A percentile compares a stretch with the other conserved stretches of the same genome.
Evolutionary conservation across 805 yeast species (phyloP).

Genomic region (Candida taoyuanica): DNA sequence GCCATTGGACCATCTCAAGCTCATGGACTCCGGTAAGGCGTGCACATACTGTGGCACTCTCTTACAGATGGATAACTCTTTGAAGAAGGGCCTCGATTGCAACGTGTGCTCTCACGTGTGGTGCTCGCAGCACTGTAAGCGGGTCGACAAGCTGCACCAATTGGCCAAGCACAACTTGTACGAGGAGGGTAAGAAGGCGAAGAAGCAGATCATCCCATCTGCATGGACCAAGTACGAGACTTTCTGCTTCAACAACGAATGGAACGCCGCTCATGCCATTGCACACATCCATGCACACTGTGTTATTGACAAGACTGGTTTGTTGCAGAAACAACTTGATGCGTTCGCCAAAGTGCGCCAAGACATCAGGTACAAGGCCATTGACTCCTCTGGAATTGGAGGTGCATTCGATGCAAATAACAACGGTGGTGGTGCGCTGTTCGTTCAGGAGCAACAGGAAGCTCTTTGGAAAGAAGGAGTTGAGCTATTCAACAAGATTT

Average conservation of each 20-base stretch:
- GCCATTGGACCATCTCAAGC: constrained; percentile 57
- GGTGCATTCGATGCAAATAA: constrained; percentile 39
- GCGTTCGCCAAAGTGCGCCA: constrained; percentile 71
- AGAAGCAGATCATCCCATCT: constrained; percentile 36
- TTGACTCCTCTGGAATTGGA: constrained; percentile 44
- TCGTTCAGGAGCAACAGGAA: constrained; percentile 53
- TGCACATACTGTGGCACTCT: constrained; percentile 66
- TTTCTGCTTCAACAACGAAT: constrained; percentile 57
- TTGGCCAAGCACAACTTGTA: constrained; percentile 51
- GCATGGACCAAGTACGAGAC: constrained; percentile 54
- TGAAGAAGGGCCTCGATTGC: constrained; percentile 56
- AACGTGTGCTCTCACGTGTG: constrained; percentile 59
- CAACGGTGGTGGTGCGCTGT: constrained; percentile 48
- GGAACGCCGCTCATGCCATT: constrained; percentile 66
- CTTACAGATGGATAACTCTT: constrained; percentile 20
- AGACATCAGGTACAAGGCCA: constrained; percentile 53
- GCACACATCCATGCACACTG: constrained; percentile 49
- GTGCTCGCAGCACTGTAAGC: constrained; percentile 65
- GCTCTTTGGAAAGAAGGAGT: constrained; percentile 57
- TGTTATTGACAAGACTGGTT: constrained; percentile 38
- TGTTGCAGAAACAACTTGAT: constrained; percentile 41
- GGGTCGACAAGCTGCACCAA: constrained; percentile 47
- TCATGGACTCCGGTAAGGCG: constrained; percentile 58
- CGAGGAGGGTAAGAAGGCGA: constrained; percentile 31
- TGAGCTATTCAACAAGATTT: constrained; percentile 43